phyloP scores from a whole-genome alignment of 176 grass and related monocot species.

The Oryza australiensis region DNA sequence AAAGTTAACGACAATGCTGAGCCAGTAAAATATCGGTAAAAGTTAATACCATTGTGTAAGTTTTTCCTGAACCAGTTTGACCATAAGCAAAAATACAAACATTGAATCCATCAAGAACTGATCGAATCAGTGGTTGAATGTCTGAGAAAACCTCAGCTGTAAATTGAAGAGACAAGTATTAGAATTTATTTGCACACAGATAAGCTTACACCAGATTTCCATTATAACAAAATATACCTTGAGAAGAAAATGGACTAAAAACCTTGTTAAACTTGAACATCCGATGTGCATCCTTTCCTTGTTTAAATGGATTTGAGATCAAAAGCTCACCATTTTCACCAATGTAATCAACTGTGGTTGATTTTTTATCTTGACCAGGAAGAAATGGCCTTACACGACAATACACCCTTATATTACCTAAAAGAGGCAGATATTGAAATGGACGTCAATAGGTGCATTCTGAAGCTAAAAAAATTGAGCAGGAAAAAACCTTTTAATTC shows the following conservation, averaged over 20 bases:
- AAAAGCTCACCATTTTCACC: conserved; percentile 88
- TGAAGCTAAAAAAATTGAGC: neutral
- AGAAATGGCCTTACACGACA: conserved; percentile 96
- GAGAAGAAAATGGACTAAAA: conserved; percentile 58
- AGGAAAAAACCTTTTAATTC: conserved; percentile 75
- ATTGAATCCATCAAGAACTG: conserved; percentile 92
- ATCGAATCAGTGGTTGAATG: conserved; percentile 83
- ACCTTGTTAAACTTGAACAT: conserved; percentile 99
- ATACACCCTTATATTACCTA: conserved; percentile 98
- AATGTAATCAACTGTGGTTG: conserved; percentile 78
- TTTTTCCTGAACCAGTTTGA: conserved; percentile 97
- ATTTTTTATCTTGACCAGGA: conserved; percentile 75
- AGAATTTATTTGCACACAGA: neutral
- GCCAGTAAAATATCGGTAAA: neutral
- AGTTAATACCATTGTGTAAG: conserved; percentile 84
- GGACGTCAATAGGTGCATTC: neutral
- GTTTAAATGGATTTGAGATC: conserved; percentile 80
- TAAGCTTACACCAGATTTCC: neutral
- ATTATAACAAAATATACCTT: conserved; percentile 53
- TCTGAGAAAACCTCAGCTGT: conserved; percentile 91
- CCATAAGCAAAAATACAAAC: conserved; percentile 99
- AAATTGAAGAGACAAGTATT: neutral
- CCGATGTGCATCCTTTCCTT: conserved; percentile 82
- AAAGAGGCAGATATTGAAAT: neutral
- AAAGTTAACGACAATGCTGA: neutral